Percentiles rank a stretch among this genome's conserved stretches.
phyloP scores from a whole-genome alignment of 306 rosid genomes.

The Cucumis sativus region Cucumber_9930_V3 NC_026657.2:34348001-34348500 shows the following conservation, averaged over 20 bases:
- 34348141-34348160: background rate
- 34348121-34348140: background rate
- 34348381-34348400: too few relatives aligned
- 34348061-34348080: background rate
- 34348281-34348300: background rate
- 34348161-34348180: background rate
- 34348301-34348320: background rate
- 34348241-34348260: background rate
- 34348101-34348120: background rate
- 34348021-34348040: background rate
- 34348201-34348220: background rate
- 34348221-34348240: background rate
- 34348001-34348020: background rate
- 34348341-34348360: too few relatives aligned
- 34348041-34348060: background rate
- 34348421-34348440: too few relatives aligned
- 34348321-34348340: too few relatives aligned
- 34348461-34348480: too few relatives aligned
- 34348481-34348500: too few relatives aligned
- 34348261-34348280: background rate
- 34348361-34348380: too few relatives aligned
- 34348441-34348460: too few relatives aligned
- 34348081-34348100: constrained; percentile 1
- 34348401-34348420: too few relatives aligned
- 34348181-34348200: background rate